Evolutionary conservation across 306 rosid genomes (phyloP).

Genomic region (Inga laurina): DNA sequence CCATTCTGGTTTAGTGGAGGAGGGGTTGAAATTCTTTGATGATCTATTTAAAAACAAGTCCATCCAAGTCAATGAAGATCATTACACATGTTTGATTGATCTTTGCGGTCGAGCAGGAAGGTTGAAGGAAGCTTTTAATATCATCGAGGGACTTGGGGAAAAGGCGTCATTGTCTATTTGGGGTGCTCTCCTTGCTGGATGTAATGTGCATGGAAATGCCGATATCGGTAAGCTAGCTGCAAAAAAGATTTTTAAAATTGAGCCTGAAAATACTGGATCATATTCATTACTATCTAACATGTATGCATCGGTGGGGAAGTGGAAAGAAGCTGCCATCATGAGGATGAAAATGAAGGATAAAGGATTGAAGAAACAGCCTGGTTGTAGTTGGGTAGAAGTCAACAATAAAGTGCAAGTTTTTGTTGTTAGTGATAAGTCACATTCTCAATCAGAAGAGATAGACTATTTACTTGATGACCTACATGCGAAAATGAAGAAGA

Average conservation of each 20-base stretch:
- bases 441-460: conserved; percentile 33
- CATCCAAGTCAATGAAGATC: conserved; percentile 45
- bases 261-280: conserved; percentile 44
- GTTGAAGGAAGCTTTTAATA: conserved; percentile 45
- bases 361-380: conserved; percentile 54
- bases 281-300: conserved; percentile 44
- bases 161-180: conserved; percentile 41
- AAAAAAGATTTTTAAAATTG: conserved; percentile 35
- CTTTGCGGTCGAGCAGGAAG: conserved; percentile 54
- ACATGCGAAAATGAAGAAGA: conserved; percentile 46
- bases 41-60: conserved; percentile 36
- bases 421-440: conserved; percentile 45
- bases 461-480: conserved; percentile 35
- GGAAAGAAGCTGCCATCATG: conserved; percentile 50
- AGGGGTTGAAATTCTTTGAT: conserved; percentile 47
- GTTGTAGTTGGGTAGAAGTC: conserved; percentile 61
- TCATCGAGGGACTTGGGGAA: conserved; percentile 40
- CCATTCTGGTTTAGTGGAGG: conserved; percentile 51
- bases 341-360: conserved; percentile 49
- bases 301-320: conserved; percentile 48
- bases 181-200: conserved; percentile 51
- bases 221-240: conserved; percentile 45
- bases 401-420: conserved; percentile 46
- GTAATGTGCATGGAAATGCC: conserved; percentile 45
- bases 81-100: conserved; percentile 52